Base-by-base conservation (phyloP, 108 stramenopile genomes). In the Cyclotella choctawhatcheeana region DNA sequence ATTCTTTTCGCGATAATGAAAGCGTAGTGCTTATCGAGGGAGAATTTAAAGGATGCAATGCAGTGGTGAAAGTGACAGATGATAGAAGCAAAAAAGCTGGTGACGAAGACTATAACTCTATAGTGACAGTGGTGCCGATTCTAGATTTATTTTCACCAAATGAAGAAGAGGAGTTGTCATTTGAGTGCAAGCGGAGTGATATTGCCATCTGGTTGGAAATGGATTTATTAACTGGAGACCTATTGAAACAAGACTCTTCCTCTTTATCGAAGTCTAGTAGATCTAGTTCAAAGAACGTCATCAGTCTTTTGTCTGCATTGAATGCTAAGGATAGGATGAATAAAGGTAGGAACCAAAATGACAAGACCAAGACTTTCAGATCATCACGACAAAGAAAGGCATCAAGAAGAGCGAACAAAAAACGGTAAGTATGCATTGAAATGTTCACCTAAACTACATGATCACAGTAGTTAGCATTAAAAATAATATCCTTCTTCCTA, bases 161-260 rank as follows among this genome's bases (percentile, higher is more conserved):
- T 31, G 51, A 62, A 22, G 44, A 64, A 21, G 25, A 58, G 50
- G 2, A 48, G 48, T 58, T 64, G 24, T 30, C 62, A 5, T 63
- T 90, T 2, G 58, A 75, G 18, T 34, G 90, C 8, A 77, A 81
- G 21, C 74, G 90, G 47, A 67, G 62, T 32, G 85, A 91, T 31
- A 26, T 94, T 32, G 93, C 90, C 21, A 71, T 94, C 17, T 94
- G 89, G 86, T 84, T 90, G 54, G 81, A 82, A 62, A 78, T 74
- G 16, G 54, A 64, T 52, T n/a, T 25, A 27, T 74, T 82, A 12
- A 47, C 32, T 5, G 24, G 32, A 3, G 48, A 34, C 17, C 52
- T 14, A 22, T 2, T 58, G n/a, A 40, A 6, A 40, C 37, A 40
- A 12, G 30, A 60, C 12, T 35, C n/a, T 30, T n/a, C 18, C 40